A percentile compares a stretch with the other conserved stretches of the same genome.
Evolutionary conservation across 2,329 filamentous ascomycete genomes (phyloP).

Genomic region (Cucurbitaria berberidis): DNA sequence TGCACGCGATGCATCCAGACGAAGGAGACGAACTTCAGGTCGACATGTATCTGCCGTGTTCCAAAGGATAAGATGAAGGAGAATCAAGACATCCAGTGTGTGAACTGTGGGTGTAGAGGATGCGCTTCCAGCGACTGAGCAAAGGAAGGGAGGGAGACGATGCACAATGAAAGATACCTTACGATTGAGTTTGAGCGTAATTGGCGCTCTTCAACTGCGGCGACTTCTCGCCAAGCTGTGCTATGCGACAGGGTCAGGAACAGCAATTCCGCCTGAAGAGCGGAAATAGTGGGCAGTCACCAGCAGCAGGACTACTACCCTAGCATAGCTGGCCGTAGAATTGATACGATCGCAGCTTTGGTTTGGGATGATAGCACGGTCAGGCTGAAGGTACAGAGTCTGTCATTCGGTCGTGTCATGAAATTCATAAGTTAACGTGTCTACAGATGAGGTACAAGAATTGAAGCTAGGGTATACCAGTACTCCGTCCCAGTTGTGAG

Average conservation of each 20-base stretch:
- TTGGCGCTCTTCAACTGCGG: background rate
- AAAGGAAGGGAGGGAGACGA: background rate
- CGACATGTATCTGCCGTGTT: slow-evolving; percentile 95
- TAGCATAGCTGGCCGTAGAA: background rate
- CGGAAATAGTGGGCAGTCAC: background rate
- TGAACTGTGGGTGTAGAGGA: slow-evolving; percentile 91
- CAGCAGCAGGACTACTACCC: background rate
- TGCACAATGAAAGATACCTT: background rate
- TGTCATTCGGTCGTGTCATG: slow-evolving; percentile 24
- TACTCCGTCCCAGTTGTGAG: slow-evolving; percentile 11
- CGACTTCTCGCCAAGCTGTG: background rate
- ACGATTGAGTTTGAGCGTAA: background rate
- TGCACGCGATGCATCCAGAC: slow-evolving; percentile 96
- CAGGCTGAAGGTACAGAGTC: slow-evolving; percentile 19
- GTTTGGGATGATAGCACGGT: background rate
- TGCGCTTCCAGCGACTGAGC: slow-evolving; percentile 82
- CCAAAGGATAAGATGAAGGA: slow-evolving; percentile 89
- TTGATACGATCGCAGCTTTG: background rate
- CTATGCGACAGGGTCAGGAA: background rate
- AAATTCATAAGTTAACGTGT: slow-evolving; percentile 30
- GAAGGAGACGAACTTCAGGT: slow-evolving; percentile 99
- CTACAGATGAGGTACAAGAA: slow-evolving; percentile 31
- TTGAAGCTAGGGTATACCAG: slow-evolving; percentile 28
- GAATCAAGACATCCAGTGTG: slow-evolving; percentile 87
- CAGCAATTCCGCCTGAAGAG: background rate